Base-by-base conservation (phyloP, 139 green algal species). In the Chlorella vulgaris region DNA sequence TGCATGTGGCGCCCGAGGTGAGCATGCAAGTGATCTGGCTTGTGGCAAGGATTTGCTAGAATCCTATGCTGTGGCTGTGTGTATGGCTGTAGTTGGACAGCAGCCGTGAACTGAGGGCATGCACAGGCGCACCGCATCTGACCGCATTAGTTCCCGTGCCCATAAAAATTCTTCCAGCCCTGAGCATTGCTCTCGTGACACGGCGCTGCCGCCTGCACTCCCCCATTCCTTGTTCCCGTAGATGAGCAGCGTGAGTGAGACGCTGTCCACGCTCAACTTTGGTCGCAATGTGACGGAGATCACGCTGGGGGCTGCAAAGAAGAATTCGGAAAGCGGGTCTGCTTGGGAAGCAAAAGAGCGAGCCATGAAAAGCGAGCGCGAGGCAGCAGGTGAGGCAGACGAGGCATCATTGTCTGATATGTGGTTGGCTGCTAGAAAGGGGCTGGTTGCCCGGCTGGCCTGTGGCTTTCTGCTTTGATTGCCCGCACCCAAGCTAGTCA, bases 181-280 rank as follows among this genome's bases (percentile, higher is more conserved):
- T n/a, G n/a, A n/a, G n/a, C n/a, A n/a, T n/a, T n/a, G n/a, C n/a
- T n/a, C n/a, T n/a, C n/a, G n/a, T n/a, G n/a, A n/a, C n/a, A n/a
- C n/a, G n/a, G n/a, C n/a, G n/a, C n/a, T n/a, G n/a, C 47, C 63
- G 31, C 63, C 63, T 39, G 31, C 63, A 42, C 36, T 31, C 36
- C 29, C 53, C 15, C 21, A n/a, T n/a, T n/a, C n/a, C n/a, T n/a
- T n/a, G n/a, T n/a, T 39, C 18, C n/a, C 62, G 75, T 83, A 90
- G 86, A 79, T 50, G n/a, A 89, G 55, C 22, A 94, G 88, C 29
- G 79, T 82, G 47, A 78, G 85, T 43, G 94, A 98, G 82, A 92
- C 88, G 28, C 62, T 94, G 26, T 94, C 85, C 83, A 98, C 95
- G 28, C 90, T 99, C 39, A 90, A 92, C 38, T 99, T 99, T 82